A percentile compares a stretch with the other conserved stretches of the same genome.
Evolutionary conservation across 2,329 filamentous ascomycete species (phyloP).

Genomic region (Sporothrix mexicana): DNA sequence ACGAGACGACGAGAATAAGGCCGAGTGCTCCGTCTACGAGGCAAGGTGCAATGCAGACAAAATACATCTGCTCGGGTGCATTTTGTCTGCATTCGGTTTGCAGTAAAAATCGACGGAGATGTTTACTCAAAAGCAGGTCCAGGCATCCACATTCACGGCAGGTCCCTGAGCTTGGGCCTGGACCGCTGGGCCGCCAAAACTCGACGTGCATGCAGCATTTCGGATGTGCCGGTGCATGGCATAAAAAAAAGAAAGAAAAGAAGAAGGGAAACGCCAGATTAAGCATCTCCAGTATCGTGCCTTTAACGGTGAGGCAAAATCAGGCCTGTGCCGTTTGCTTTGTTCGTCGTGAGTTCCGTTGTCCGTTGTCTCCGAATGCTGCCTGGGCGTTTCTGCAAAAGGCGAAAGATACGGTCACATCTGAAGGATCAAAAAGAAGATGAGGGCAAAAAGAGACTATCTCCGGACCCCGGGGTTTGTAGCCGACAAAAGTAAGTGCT

Average conservation of each 20-base stretch:
- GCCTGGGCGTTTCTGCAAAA: not conserved
- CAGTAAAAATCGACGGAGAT: too few species aligned
- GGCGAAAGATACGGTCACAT: not conserved
- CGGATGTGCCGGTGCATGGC: conserved; percentile 2
- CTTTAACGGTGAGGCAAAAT: not conserved
- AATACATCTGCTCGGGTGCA: too few species aligned
- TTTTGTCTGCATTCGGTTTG: too few species aligned
- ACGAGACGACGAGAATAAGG: not conserved
- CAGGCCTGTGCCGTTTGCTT: too few species aligned
- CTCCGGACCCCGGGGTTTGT: not conserved
- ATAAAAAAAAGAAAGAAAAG: conserved; percentile 3
- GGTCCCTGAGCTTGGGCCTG: not conserved
- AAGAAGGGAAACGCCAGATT: not conserved
- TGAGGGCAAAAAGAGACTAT: not conserved
- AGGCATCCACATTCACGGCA: conserved; percentile 8
- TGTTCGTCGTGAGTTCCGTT: not conserved
- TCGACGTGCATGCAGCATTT: not conserved
- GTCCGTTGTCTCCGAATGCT: conserved; percentile 15
- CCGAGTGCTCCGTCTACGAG: conserved; percentile 3
- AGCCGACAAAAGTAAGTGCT: not conserved
- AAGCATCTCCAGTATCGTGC: too few species aligned
- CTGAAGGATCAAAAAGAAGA: not conserved
- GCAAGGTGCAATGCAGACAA: not conserved
- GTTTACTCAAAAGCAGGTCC: not conserved
- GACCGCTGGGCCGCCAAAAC: not conserved